Evolutionary conservation across 2,329 filamentous ascomycete species (phyloP), one percentile per base, ranked within the genome.

Genomic region (Fusarium odoratissimum): DNA sequence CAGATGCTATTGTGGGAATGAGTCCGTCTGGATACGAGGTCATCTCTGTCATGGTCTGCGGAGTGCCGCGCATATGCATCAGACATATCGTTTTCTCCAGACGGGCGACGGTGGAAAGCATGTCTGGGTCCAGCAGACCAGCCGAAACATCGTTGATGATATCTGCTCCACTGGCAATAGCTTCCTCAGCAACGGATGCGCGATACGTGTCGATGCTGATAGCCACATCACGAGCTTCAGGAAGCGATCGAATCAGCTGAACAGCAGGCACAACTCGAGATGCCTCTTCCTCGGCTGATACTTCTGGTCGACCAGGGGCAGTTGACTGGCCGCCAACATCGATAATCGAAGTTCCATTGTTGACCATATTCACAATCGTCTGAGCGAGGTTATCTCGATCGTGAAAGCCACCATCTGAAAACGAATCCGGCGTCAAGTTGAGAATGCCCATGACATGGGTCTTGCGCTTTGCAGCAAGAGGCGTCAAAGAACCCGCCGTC

Each of bases 241-340:
- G 89, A 28, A 92, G 83, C 5, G 86, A 86, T 68, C 92, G 92
- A 79, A 97, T 91, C 57, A 92, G 86, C 71, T 88, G 80, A 69
- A 99, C 91, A n/a, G 91, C 91, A 0, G 95, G 95, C 10, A 97
- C 82, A 14, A 98, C 89, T 16, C 96, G 93, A 14, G 87, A 81
- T 19, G 93, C 84, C 81, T 99, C 96, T 82, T 97, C 93, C 12
- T 90, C 86, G 9, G 88, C 86, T 17, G 90, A 86, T 60, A 97
- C 88, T 73, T 94, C 89, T 2, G 86, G 83, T 1, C 93, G 90
- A 28, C 90, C 89, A 0, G 96, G 96, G 1, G 95, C 91, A 21
- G 95, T 97, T 38, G 95, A 98, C 84, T 98, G 95, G 21, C 96
- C 96, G 61, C 96, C 96, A 42, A 99, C 86, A 80, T 99, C 96